Conservation (phyloP, 2,329 filamentous ascomycete species). For the Ophiostoma angusticollis region DNA sequence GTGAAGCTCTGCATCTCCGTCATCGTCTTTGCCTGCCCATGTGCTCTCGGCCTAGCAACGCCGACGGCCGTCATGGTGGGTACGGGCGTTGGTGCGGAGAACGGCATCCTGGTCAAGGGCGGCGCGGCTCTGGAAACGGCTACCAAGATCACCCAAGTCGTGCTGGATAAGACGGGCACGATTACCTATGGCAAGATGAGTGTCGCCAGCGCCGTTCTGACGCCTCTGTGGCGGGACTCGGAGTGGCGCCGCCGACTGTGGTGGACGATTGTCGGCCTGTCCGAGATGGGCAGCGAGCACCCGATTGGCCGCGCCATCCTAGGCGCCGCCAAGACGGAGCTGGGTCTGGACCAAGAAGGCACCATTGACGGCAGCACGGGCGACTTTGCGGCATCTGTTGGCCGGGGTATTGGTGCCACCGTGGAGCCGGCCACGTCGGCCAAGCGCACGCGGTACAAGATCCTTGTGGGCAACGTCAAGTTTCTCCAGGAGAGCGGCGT, state of each 20-base stretch:
- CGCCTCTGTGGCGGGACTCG: slow-evolving; percentile 54
- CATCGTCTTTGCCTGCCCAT: slow-evolving; percentile 95
- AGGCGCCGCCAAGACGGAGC: slow-evolving; percentile 57
- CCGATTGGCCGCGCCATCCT: slow-evolving; percentile 87
- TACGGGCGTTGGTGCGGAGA: slow-evolving; percentile 88
- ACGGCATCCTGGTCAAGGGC: slow-evolving; percentile 96
- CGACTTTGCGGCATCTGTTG: slow-evolving; percentile 72
- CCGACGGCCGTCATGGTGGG: slow-evolving; percentile 98
- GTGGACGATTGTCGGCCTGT: slow-evolving; percentile 94
- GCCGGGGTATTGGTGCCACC: slow-evolving; percentile 68
- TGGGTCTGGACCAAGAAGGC: slow-evolving; percentile 58
- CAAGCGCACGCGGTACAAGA: slow-evolving; percentile 59
- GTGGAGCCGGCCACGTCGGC: slow-evolving; percentile 62
- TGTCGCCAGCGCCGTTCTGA: slow-evolving; percentile 59
- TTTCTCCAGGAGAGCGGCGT: slow-evolving; percentile 65
- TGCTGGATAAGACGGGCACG: slow-evolving; percentile 93
- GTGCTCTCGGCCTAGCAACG: slow-evolving; percentile 87
- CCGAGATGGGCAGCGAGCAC: slow-evolving; percentile 91
- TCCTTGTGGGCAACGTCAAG: slow-evolving; percentile 71
- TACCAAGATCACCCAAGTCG: slow-evolving; percentile 78
- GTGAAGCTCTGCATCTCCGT: slow-evolving; percentile 96
- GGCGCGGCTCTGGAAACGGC: slow-evolving; percentile 82
- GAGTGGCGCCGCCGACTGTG: slow-evolving; percentile 62
- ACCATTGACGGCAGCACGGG: slow-evolving; percentile 72
- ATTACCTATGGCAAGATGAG: slow-evolving; percentile 93